Evolutionary conservation across 441 rosid genomes (phyloP), one percentile per base, ranked within the genome.

Genomic region (Corymbia citriodora): DNA sequence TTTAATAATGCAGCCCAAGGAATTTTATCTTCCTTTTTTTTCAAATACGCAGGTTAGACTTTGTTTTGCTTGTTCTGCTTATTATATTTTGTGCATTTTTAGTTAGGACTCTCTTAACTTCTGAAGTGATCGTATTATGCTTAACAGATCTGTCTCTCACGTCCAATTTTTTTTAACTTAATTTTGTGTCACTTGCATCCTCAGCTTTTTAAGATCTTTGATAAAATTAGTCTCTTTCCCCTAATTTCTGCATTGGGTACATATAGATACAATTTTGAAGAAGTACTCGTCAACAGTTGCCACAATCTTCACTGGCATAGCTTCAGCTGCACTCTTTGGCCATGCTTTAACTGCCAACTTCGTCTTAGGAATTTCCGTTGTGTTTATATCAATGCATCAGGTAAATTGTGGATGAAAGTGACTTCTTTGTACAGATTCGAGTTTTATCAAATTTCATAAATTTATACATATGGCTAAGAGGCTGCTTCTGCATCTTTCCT

Each of bases 371-470:
- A 98, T 98, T 90, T 98, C 99, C 23, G 95, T 98, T 50, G 99
- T 97, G 74, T 97, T 98, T 91, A 98, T 98, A 92, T 98, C 99
- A 36, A 98, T 98, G 99, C 99, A 98, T 93, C 99, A 98, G 99
- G 99, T 98, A 93, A 91, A 36, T 88, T 54, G 55, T 82, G 81
- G 85, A 12, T 79, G 83, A 79, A 79, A 79, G 52, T 45, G 85
- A n/a, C 85, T 79, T 79, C 85, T 45, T 23, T 79, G 52, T 45
- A 13, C 85, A 79, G 85, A 79, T 79, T 79, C 45, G 85, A 25
- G 85, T 79, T 79, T 45, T 49, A 79, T 79, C n/a, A 45, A 45
- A 79, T 79, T 45, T 48, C n/a, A 45, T 45, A 79, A 45, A 79
- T 13, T 79, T 79, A 79, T 45, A 27, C 85, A 79, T 79, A 23